Percentiles rank a stretch among this genome's conserved stretches.
Conservation (phyloP, 495 filamentous ascomycete species). For the Umbilicaria muhlenbergii region DNA sequence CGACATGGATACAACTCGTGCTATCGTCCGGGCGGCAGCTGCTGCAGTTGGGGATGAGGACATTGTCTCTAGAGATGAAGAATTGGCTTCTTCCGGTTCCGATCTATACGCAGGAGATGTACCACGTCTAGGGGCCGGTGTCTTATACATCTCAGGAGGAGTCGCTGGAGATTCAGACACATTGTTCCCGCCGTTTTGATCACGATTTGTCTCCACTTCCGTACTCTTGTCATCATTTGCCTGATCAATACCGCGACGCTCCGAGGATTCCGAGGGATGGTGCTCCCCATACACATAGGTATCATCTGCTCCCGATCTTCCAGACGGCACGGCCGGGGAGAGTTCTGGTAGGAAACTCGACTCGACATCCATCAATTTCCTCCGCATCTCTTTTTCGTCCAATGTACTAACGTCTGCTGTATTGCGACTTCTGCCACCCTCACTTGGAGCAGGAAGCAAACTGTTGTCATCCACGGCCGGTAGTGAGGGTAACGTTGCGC, state of each 20-base stretch:
- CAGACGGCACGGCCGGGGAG: conserved; percentile 21
- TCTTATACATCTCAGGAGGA: conserved; percentile 30
- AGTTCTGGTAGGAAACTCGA: conserved; percentile 59
- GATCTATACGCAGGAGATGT: conserved; percentile 17
- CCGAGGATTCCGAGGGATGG: background rate
- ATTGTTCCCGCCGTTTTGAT: conserved; percentile 1
- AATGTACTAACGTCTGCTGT: conserved; percentile 32
- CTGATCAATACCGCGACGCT: background rate
- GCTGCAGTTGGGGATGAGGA: conserved; percentile 54
- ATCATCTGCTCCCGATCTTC: conserved; percentile 33
- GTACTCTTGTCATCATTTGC: background rate
- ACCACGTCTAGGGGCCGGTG: conserved; percentile 23
- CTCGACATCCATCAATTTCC: conserved; percentile 70
- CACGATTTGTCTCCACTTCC: background rate
- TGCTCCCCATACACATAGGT: conserved; percentile 39
- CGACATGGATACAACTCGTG: conserved; percentile 31
- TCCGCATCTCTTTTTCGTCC: conserved; percentile 51
- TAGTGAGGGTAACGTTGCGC: background rate
- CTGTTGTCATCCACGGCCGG: conserved; percentile 7
- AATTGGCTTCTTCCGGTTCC: conserved; percentile 26
- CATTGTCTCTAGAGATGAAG: conserved; percentile 42
- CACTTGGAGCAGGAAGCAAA: conserved; percentile 16
- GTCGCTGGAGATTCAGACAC: conserved; percentile 21
- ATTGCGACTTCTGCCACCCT: conserved; percentile 21
- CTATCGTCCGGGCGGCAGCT: conserved; percentile 40